Evolutionary conservation across 129 eudicot species (phyloP), one percentile per base, ranked within the genome.

Genomic region (Artemisia argyi): DNA sequence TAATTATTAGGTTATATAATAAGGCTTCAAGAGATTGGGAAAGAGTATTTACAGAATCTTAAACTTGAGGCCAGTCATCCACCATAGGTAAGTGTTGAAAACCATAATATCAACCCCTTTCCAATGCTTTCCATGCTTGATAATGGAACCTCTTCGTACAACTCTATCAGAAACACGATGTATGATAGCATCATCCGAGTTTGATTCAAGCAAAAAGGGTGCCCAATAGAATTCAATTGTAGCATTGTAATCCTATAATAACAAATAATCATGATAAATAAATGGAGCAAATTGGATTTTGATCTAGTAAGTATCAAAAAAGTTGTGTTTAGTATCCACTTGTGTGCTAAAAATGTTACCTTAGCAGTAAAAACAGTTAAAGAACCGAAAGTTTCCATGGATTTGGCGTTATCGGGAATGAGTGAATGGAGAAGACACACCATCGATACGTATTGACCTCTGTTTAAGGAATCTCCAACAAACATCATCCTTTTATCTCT

Each of bases 191-290:
- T 90, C 87, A 24, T 94, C 99, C 0, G 99, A 86, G 73, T 94
- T 94, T 26, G 99, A 94, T 73, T 94, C 99, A 1, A 94, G 76
- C 28, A 94, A 86, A 78, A 94, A 94, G 3, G 99, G 99, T 2
- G 99, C 99, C 99, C 99, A 94, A 51, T 94, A 94, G 87, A 94
- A 94, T 73, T 94, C 97, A 10, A 94, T 94, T 3, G 93, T 94
- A 1, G 99, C 94, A 49, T 94, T 90, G 64, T 94, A 94, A 13
- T 94, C 93, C 98, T 91, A 42, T 18, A 54, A 51, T 24, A 56
- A 56, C 61, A 56, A 18, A 56, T 56, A 18, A 18, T 24, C 63
- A 58, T 19, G 26, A 10, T 58, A 58, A 58, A 58, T 30, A 58
- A 20, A 11, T 11, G 22, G 35, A 58, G 12, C 35, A 58, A 7